phyloP scores from a whole-genome alignment of 1,284 basidiomycete species.

The Ceratobasidium sp. region DNA sequence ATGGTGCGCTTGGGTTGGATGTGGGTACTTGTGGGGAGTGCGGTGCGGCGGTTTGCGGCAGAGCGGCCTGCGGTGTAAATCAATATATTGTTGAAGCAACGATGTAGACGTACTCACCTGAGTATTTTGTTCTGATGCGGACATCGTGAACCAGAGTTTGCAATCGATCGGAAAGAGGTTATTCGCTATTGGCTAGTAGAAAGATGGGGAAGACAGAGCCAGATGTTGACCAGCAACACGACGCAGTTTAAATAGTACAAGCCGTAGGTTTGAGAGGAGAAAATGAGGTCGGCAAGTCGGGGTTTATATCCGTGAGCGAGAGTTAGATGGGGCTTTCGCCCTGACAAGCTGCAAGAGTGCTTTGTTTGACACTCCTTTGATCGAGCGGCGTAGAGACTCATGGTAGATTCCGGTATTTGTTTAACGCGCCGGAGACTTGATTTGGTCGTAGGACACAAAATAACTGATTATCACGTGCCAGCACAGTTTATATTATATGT shows the following conservation, averaged over 20 bases:
- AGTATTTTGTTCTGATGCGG: neutral
- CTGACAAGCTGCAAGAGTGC: neutral
- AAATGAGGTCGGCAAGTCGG: neutral
- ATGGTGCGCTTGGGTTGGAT: neutral
- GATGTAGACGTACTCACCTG: neutral
- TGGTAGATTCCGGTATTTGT: neutral
- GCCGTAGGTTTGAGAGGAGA: neutral
- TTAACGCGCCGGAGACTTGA: too few species aligned
- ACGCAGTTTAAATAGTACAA: neutral
- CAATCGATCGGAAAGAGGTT: neutral
- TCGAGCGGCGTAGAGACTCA: neutral
- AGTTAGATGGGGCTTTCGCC: neutral
- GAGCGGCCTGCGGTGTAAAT: neutral
- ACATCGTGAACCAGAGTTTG: neutral
- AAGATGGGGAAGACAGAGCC: neutral
- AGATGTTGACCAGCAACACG: neutral
- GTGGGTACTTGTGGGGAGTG: neutral
- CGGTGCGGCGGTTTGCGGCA: neutral
- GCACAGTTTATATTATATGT: conserved; percentile 1
- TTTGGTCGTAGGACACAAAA: too few species aligned
- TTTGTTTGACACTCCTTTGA: neutral
- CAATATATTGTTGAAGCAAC: conserved; percentile 6
- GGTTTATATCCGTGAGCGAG: neutral
- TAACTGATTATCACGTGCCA: too few species aligned
- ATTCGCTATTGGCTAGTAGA: neutral